Conservation (phyloP, 176 grass and related monocot genomes). For the Bothriochloa decipiens region DNA sequence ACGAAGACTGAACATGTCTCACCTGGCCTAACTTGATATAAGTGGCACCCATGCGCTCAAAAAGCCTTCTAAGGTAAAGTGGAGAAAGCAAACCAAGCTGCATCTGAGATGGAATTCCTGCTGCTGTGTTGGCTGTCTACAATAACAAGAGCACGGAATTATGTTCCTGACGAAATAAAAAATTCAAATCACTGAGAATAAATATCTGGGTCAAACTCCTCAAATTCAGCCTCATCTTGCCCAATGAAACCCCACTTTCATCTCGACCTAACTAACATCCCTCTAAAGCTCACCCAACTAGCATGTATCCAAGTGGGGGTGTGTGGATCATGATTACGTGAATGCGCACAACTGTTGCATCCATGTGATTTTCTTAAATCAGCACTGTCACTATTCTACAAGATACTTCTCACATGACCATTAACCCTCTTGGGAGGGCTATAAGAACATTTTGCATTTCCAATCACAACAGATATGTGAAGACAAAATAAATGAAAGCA, state of each 20-base stretch:
- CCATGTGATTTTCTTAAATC: not conserved
- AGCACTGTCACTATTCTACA: not conserved
- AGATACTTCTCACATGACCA: not conserved
- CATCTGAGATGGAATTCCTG: conserved; percentile 65
- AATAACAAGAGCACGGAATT: conserved; percentile 37
- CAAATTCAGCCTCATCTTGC: not conserved
- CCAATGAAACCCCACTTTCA: not conserved
- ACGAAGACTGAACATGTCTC: conserved; percentile 32
- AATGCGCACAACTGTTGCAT: not conserved
- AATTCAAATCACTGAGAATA: not conserved
- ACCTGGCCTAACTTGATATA: conserved; percentile 99
- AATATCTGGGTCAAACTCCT: not conserved
- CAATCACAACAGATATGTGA: not conserved
- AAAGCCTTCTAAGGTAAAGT: conserved; percentile 77
- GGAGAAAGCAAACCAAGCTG: conserved; percentile 87
- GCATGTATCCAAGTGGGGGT: not conserved
- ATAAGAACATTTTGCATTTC: not conserved
- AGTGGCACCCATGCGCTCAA: conserved; percentile 97
- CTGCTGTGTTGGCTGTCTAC: conserved; percentile 68
- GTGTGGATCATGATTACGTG: not conserved
- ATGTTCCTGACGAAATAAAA: not conserved
- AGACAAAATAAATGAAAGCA: not conserved
- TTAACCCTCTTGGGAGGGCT: not conserved
- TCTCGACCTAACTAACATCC: not conserved
- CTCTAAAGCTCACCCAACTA: not conserved